A percentile compares a stretch with the other conserved stretches of the same genome.
Conservation (phyloP, 352 stramenopile genomes). For the Phytophthora crassamura region DNA sequence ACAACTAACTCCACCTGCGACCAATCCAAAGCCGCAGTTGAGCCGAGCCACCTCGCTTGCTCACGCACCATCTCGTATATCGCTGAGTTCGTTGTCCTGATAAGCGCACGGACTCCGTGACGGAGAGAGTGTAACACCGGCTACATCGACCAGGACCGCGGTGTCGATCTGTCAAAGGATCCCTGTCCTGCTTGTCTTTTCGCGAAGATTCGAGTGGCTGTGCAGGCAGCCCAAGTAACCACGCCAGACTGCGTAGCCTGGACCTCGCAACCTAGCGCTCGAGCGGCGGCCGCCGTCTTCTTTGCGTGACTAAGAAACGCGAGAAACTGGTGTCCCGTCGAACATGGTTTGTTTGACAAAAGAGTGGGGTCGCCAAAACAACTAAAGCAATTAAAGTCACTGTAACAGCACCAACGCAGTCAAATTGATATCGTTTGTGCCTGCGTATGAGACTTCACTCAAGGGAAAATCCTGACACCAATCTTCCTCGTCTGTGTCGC, state of each 20-base stretch:
- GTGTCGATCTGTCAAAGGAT: slow-evolving; percentile 11
- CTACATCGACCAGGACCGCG: too few relatives aligned
- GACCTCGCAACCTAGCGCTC: slow-evolving; percentile 4
- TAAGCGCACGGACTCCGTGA: background rate
- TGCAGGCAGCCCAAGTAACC: too few relatives aligned
- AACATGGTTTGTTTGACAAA: slow-evolving; percentile 1
- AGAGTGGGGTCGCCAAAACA: too few relatives aligned
- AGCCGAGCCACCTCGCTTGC: slow-evolving; percentile 3
- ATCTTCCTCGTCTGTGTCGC: too few relatives aligned
- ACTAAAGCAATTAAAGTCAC: too few relatives aligned
- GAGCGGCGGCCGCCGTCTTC: background rate
- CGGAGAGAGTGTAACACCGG: too few relatives aligned
- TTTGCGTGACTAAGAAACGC: slow-evolving; percentile 8
- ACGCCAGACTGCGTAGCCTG: too few relatives aligned
- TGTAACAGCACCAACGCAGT: too few relatives aligned
- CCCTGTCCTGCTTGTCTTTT: slow-evolving; percentile 13
- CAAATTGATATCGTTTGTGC: too few relatives aligned
- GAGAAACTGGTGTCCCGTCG: slow-evolving; percentile 2
- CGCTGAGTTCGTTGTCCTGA: background rate
- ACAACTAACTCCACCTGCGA: background rate
- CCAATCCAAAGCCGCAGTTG: slow-evolving; percentile 5
- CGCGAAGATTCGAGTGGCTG: slow-evolving; percentile 4
- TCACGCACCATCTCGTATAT: slow-evolving; percentile 17
- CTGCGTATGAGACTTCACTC: too few relatives aligned
- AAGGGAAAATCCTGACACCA: too few relatives aligned